These are phyloP conservation scores for Lumnitzera littorea DNA, from an alignment of 345 rosid species.

Conservation along the genomic window DNA sequence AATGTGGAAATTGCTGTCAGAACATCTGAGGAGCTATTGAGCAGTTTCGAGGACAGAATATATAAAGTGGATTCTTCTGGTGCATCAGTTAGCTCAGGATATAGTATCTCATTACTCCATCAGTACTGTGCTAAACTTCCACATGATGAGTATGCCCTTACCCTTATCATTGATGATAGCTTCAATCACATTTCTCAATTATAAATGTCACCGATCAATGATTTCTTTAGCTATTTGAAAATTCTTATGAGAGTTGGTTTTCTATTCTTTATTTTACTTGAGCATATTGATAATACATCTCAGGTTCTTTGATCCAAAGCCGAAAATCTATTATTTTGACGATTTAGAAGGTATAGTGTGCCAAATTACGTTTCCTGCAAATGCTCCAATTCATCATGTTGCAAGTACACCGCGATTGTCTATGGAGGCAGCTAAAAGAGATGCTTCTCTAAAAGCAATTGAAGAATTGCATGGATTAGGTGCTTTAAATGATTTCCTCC, in stretches of 20 bases:
- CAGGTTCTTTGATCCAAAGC: conserved; percentile 82
- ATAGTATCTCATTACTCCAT: conserved; percentile 71
- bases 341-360: conserved; percentile 74
- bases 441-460: conserved; percentile 77
- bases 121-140: conserved; percentile 86
- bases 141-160: conserved; percentile 73
- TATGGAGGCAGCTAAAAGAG: conserved; percentile 70
- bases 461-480: conserved; percentile 73
- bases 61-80: conserved; percentile 68
- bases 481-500: conserved; percentile 58
- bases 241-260: not conserved
- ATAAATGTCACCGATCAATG: not conserved
- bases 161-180: not conserved
- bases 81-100: conserved; percentile 72
- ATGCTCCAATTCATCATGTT: conserved; percentile 67
- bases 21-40: conserved; percentile 48
- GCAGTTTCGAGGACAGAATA: conserved; percentile 39
- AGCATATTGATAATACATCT: conserved; percentile 14
- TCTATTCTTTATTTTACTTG: conserved; percentile 9
- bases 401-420: conserved; percentile 53
- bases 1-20: conserved; percentile 62
- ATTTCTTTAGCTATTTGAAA: not conserved
- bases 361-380: conserved; percentile 61
- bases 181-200: no score
- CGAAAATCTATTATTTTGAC: conserved; percentile 60